A percentile compares a stretch with the other conserved stretches of the same genome.
Evolutionary conservation across 106 monocot species (phyloP).

Genomic region (Vanilla planifolia): DNA sequence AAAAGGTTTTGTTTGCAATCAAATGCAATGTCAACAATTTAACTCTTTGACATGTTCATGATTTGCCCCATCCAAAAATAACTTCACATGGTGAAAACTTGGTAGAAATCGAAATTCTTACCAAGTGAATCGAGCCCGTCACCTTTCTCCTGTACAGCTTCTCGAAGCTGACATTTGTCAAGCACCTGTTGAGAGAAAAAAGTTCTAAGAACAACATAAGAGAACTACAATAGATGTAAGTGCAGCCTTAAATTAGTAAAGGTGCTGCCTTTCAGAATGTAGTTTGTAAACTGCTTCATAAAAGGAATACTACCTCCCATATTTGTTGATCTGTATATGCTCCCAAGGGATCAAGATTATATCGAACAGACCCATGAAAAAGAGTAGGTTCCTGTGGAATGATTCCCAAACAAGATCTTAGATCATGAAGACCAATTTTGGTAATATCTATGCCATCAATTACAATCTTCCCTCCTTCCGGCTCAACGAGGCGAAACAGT

Average conservation of each 20-base stretch:
- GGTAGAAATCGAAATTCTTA: constrained; percentile 13
- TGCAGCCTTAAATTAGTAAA: too few relatives aligned
- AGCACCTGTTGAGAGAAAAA: constrained; percentile 32
- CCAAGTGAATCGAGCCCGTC: constrained; percentile 71
- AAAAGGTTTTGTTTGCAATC: background rate
- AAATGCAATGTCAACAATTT: constrained; percentile 4
- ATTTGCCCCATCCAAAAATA: too few relatives aligned
- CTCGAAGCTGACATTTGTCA: constrained; percentile 84
- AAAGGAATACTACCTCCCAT: constrained; percentile 66
- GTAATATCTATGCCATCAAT: constrained; percentile 71
- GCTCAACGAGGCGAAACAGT: constrained; percentile 87
- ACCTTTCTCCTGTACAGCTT: constrained; percentile 66
- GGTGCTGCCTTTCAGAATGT: too few relatives aligned
- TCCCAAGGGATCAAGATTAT: constrained; percentile 79
- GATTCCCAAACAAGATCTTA: constrained; percentile 76
- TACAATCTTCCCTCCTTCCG: constrained; percentile 66
- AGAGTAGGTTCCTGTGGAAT: constrained; percentile 98
- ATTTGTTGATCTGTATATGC: constrained; percentile 66
- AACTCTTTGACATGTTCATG: too few relatives aligned
- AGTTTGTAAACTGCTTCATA: background rate
- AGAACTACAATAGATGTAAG: background rate
- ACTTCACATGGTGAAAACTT: background rate
- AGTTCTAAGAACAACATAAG: background rate
- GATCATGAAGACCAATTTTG: constrained; percentile 85
- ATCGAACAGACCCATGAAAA: constrained; percentile 80